Evolutionary conservation across 768 basidiomycete species (phyloP).

Genomic region (Psilocybe cubensis): DNA sequence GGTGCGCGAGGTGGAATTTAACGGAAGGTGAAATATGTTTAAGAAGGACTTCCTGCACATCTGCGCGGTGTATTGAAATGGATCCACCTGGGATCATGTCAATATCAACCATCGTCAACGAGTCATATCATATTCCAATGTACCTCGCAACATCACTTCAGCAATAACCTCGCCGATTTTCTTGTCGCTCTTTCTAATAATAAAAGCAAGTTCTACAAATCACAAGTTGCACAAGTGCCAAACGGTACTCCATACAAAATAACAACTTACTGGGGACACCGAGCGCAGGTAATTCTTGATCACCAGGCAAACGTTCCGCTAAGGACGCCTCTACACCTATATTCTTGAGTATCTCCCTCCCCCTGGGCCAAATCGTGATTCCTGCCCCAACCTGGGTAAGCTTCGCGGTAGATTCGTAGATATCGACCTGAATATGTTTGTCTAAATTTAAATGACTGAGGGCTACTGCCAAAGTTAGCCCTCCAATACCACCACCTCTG

Average conservation of each 20-base stretch:
- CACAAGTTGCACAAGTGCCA: background rate
- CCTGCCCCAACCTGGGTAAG: slow-evolving; percentile 52
- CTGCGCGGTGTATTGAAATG: slow-evolving; percentile 46
- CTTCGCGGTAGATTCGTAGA: slow-evolving; percentile 46
- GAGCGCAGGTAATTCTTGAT: background rate
- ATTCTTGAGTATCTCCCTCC: slow-evolving; percentile 43
- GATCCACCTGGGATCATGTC: slow-evolving; percentile 20
- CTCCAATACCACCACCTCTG: slow-evolving; percentile 40
- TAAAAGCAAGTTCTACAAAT: slow-evolving; percentile 7
- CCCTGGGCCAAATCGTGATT: slow-evolving; percentile 44
- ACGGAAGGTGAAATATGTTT: slow-evolving; percentile 38
- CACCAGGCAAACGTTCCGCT: slow-evolving; percentile 4
- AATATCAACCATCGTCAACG: slow-evolving; percentile 23
- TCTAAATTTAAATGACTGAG: slow-evolving; percentile 4
- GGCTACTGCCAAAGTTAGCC: slow-evolving; percentile 29
- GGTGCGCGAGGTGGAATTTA: slow-evolving; percentile 42
- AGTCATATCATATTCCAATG: background rate
- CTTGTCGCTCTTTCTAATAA: slow-evolving; percentile 20
- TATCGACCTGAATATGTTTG: slow-evolving; percentile 37
- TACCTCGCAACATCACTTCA: slow-evolving; percentile 16
- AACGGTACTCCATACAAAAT: background rate
- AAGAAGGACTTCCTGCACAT: slow-evolving; percentile 51
- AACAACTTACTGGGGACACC: slow-evolving; percentile 3
- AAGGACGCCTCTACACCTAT: slow-evolving; percentile 37
- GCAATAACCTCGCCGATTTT: slow-evolving; percentile 8